Percentiles rank a stretch among this genome's conserved stretches.
These are phyloP conservation scores for Eutrema japonicum DNA, from an alignment of 345 rosid genomes.

Conservation along the genomic window DNA sequence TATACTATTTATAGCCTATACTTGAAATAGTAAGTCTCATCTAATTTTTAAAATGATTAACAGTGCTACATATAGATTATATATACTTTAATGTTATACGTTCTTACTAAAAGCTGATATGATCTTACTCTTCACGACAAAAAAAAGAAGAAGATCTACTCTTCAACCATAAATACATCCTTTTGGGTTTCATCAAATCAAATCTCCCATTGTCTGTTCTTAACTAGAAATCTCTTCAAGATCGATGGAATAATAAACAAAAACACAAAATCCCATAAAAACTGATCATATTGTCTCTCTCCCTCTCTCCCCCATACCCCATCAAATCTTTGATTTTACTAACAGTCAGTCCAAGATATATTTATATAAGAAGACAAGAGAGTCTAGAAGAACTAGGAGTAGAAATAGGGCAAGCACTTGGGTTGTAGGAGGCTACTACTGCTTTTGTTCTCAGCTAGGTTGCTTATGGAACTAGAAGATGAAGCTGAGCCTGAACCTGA, in stretches of 20 bases:
- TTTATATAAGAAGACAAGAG: conserved; percentile 43
- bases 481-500: conserved; percentile 35
- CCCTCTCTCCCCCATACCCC: conserved; percentile 58
- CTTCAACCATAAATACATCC: conserved; percentile 37
- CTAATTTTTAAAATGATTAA: conserved; percentile 22
- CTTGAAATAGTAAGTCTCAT: conserved; percentile 17
- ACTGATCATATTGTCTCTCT: conserved; percentile 32
- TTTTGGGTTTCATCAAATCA: conserved; percentile 34
- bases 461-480: conserved; percentile 43
- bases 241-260: conserved; percentile 18
- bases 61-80: conserved; percentile 17
- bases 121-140: conserved; percentile 29
- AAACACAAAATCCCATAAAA: conserved; percentile 37
- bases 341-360: conserved; percentile 52
- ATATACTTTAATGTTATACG: conserved; percentile 14
- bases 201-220: conserved; percentile 33
- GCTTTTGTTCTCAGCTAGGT: conserved; percentile 66
- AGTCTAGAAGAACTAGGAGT: conserved; percentile 48
- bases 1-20: conserved; percentile 20
- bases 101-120: conserved; percentile 27
- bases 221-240: conserved; percentile 30
- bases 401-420: conserved; percentile 59
- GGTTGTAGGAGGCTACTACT: conserved; percentile 48
- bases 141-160: conserved; percentile 12
- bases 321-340: conserved; percentile 72